These are phyloP conservation scores for Jimgerdemannia flammicorona DNA, from an alignment of 192 early-diverging fungal genomes.

Conservation along the genomic window DNA sequence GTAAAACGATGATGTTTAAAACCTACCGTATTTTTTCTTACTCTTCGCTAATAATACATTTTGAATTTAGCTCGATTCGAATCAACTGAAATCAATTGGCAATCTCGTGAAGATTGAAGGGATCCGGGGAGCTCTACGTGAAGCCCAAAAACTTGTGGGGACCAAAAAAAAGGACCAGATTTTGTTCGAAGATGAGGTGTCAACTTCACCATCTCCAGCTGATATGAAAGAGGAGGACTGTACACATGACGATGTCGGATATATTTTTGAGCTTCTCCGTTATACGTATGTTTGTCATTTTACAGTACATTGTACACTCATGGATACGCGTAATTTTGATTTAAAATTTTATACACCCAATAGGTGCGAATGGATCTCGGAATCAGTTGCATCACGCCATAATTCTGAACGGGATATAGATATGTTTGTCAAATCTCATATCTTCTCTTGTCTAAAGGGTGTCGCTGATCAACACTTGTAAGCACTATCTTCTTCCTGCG, in stretches of 20 bases:
- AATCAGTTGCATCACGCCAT: constrained; percentile 6
- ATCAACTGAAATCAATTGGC: constrained; percentile 15
- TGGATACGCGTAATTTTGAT: constrained; percentile 2
- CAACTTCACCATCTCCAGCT: too few relatives aligned
- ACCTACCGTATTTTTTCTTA: constrained; percentile 2
- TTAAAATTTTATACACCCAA: not conserved
- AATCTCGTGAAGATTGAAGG: constrained; percentile 14
- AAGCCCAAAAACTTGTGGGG: constrained; percentile 1
- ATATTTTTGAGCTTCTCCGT: constrained; percentile 11
- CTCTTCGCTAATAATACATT: constrained; percentile 3
- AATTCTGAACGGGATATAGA: constrained; percentile 21
- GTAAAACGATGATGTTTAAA: constrained; percentile 12
- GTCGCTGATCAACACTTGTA: constrained; percentile 19
- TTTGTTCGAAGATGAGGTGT: too few relatives aligned
- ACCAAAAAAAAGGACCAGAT: too few relatives aligned
- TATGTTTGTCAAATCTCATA: constrained; percentile 9
- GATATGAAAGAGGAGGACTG: not conserved
- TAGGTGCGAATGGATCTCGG: constrained; percentile 13
- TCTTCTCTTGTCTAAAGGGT: constrained; percentile 9
- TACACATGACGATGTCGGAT: constrained; percentile 2
- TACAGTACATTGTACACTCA: constrained; percentile 1
- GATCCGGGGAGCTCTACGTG: constrained; percentile 13
- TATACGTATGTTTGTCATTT: constrained; percentile 11
- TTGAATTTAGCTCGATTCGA: constrained; percentile 12
- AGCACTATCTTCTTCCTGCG: constrained; percentile 5